Evolutionary conservation across 1,284 basidiomycete genomes (phyloP).

Genomic region (Earliella scabrosa): DNA sequence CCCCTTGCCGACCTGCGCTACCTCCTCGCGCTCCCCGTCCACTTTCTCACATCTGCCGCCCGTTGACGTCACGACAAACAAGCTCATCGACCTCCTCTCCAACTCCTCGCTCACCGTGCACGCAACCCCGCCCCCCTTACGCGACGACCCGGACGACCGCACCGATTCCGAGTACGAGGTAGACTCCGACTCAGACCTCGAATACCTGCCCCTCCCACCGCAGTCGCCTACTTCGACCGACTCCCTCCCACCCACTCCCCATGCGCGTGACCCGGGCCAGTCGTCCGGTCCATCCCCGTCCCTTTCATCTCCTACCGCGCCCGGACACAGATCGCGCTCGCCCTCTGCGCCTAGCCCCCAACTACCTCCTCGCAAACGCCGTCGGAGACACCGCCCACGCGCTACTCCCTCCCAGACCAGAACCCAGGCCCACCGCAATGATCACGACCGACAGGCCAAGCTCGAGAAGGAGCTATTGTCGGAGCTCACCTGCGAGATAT

Average conservation of each 20-base stretch:
- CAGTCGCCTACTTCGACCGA: slow-evolving; percentile 6
- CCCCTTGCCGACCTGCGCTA: slow-evolving; percentile 39
- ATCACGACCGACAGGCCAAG: slow-evolving; percentile 32
- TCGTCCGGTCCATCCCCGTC: neutral
- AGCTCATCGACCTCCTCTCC: slow-evolving; percentile 54
- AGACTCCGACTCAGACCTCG: slow-evolving; percentile 25
- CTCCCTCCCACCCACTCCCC: slow-evolving; percentile 1
- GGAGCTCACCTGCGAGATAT: slow-evolving; percentile 90
- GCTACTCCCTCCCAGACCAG: slow-evolving; percentile 13
- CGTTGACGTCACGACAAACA: slow-evolving; percentile 68
- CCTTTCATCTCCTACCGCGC: neutral
- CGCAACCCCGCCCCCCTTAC: slow-evolving; percentile 12
- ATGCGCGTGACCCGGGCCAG: neutral
- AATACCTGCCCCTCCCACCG: slow-evolving; percentile 19
- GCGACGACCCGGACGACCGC: slow-evolving; percentile 27
- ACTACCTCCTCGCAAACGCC: slow-evolving; percentile 29
- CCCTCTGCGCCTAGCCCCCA: slow-evolving; percentile 15
- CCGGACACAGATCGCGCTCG: slow-evolving; percentile 14
- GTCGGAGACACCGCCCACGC: slow-evolving; percentile 21
- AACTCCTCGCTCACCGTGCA: slow-evolving; percentile 9
- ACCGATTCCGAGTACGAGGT: slow-evolving; percentile 32
- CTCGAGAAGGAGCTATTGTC: slow-evolving; percentile 75
- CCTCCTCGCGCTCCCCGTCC: slow-evolving; percentile 13
- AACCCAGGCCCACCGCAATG: slow-evolving; percentile 27
- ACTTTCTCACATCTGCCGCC: slow-evolving; percentile 29